Conservation (phyloP, 345 rosid genomes). For the Salix purpurea region DNA sequence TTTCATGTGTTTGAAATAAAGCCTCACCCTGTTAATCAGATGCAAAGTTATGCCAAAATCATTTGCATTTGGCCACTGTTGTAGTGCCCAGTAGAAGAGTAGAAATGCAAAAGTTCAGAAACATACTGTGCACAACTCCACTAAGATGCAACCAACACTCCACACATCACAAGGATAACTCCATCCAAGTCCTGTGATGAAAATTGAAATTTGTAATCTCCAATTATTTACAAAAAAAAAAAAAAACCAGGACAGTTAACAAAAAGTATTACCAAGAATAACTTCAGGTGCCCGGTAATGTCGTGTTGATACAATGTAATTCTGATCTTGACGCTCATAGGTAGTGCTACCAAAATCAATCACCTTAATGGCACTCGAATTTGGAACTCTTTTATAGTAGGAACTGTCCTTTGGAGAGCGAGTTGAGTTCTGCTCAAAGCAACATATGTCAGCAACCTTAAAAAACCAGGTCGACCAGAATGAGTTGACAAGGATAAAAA, state of each 20-base stretch:
- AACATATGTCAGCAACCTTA: neutral
- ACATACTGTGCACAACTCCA: constrained; percentile 83
- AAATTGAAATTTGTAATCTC: neutral
- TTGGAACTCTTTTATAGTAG: constrained; percentile 67
- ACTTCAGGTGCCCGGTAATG: constrained; percentile 58
- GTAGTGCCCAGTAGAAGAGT: no score
- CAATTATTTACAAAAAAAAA: no score
- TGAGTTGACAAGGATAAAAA: neutral
- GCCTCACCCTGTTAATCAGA: constrained; percentile 69
- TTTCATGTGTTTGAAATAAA: constrained; percentile 86
- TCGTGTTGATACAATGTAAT: constrained; percentile 27
- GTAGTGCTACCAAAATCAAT: constrained; percentile 36
- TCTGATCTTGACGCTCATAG: constrained; percentile 25
- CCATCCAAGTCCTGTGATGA: constrained; percentile 72
- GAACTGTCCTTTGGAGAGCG: constrained; percentile 53
- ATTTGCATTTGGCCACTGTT: neutral
- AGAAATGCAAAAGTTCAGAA: neutral
- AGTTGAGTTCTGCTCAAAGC: constrained; percentile 46
- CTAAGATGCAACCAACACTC: constrained; percentile 83
- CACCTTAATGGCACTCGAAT: constrained; percentile 32
- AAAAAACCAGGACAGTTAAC: no score
- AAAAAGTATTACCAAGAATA: constrained; percentile 50
- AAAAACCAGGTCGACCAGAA: neutral
- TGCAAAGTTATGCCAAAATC: neutral
- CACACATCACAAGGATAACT: constrained; percentile 87